Evolutionary conservation across 805 yeast genomes (phyloP), one percentile per base, ranked within the genome.

Genomic region (Kregervanrija fluxuum): DNA sequence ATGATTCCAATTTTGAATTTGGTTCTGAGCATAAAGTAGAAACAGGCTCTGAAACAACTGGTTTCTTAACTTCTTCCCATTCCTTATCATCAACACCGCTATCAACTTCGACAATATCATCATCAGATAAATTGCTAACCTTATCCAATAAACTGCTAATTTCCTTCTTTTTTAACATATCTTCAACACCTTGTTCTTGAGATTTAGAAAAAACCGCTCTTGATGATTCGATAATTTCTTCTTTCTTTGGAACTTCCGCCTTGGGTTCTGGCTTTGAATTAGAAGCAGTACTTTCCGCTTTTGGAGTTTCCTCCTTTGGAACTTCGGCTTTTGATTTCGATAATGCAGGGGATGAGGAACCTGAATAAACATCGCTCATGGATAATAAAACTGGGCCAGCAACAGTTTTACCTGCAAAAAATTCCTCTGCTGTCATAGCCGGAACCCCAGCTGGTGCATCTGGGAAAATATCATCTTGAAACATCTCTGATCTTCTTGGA

Each of bases 381-480:
- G 81, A 75, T 53, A 87, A 68, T 51, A 91, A 68, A 43, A 86
- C 67, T 13, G 99, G 99, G 9, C 95, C 93, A 48, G 79, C 79
- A n/a, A 82, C 82, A 28, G 73, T 73, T 60, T 87, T 82, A 33
- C 98, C 98, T 15, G 65, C 65, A 45, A 80, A 73, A 83, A 88
- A 93, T 52, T 89, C 96, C 2, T 69, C 77, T 2, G 95, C 87
- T 12, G 81, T 61, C 46, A 88, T 62, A 0, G 97, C 95, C 4
- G 97, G 82, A 55, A 77, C 73, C 35, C 70, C 74, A 4, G 96
- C 80, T 28, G 95, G 93, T 28, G 91, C 85, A 64, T 85, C 95
- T 4, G 97, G 96, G 60, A 82, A 93, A 41, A 93, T 87, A 55
- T 90, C 98, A 37, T 75, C 83, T 65, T 93, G 96, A 71, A 93